Percentiles rank a stretch among this genome's conserved stretches.
Evolutionary conservation across 257 asterid species (phyloP).

Genomic region (Nicotiana obtusifolia): DNA sequence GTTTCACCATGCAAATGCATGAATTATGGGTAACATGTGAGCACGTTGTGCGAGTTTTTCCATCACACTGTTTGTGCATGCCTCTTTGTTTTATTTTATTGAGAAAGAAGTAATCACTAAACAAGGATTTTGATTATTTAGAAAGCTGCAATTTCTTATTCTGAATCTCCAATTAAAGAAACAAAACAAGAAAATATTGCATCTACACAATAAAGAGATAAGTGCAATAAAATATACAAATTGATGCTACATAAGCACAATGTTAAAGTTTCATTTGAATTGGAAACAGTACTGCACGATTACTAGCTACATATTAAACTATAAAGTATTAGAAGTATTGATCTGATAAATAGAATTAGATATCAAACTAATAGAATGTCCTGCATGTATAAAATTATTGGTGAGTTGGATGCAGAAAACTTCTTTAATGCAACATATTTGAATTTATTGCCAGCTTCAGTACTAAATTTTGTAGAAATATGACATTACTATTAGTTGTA

Average conservation of each 20-base stretch:
- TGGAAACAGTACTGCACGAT: neutral
- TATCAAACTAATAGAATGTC: neutral
- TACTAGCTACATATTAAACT: neutral
- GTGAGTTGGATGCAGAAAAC: too few species aligned
- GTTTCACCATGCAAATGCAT: constrained; percentile 9
- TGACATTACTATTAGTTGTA: neutral
- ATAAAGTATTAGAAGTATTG: neutral
- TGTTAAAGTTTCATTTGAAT: neutral
- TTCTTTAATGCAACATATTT: neutral
- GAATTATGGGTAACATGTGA: neutral
- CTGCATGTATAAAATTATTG: neutral
- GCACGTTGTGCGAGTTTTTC: neutral
- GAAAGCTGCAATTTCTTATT: neutral
- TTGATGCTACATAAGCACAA: neutral
- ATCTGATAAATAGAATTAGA: neutral
- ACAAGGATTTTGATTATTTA: neutral
- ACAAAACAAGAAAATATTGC: neutral
- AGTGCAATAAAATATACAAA: neutral
- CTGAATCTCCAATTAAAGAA: neutral
- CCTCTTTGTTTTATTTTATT: neutral
- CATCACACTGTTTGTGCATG: neutral
- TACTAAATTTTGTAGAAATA: too few species aligned
- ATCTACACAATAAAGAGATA: too few species aligned
- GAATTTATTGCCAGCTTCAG: neutral
- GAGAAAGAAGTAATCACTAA: neutral